Evolutionary conservation across 2,329 filamentous ascomycete genomes (phyloP).

Genomic region (Zymoseptoria ardabiliae): DNA sequence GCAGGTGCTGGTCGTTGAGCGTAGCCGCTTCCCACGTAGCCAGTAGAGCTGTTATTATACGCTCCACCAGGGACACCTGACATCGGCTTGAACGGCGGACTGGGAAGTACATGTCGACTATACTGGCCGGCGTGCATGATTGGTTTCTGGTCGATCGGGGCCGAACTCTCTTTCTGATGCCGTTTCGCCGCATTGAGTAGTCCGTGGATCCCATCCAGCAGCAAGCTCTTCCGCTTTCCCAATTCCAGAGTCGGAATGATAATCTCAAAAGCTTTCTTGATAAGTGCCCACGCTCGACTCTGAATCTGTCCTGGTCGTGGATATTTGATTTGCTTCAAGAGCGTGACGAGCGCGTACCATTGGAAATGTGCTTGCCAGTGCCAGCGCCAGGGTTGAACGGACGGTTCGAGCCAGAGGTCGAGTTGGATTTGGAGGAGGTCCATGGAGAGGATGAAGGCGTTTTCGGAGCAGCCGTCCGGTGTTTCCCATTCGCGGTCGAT

Average conservation of each 20-base stretch:
- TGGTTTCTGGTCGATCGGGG: background rate
- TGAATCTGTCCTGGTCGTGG: slow-evolving; percentile 12
- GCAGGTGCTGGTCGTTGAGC: slow-evolving; percentile 5
- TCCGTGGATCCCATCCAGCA: slow-evolving; percentile 17
- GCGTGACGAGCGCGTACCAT: slow-evolving; percentile 22
- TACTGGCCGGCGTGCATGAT: background rate
- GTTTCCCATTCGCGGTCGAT: slow-evolving; percentile 16
- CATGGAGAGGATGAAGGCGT: slow-evolving; percentile 20
- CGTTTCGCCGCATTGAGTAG: slow-evolving; percentile 17
- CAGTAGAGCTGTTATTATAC: background rate
- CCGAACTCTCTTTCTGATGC: slow-evolving; percentile 9
- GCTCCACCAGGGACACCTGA: background rate
- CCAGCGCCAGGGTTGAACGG: slow-evolving; percentile 23
- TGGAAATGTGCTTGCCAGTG: slow-evolving; percentile 24
- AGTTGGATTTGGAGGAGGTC: slow-evolving; percentile 21
- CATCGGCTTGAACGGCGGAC: slow-evolving; percentile 1
- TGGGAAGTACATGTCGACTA: background rate
- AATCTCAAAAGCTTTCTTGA: slow-evolving; percentile 18
- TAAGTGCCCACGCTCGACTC: slow-evolving; percentile 17
- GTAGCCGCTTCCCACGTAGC: slow-evolving; percentile 3
- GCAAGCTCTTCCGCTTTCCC: slow-evolving; percentile 12
- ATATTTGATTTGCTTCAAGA: slow-evolving; percentile 20
- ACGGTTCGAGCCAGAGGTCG: slow-evolving; percentile 21
- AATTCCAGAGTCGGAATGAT: slow-evolving; percentile 19
- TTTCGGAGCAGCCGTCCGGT: slow-evolving; percentile 17